Base-by-base conservation (phyloP, 106 monocot genomes). In the Acanthochlamys bracteata region DNA sequence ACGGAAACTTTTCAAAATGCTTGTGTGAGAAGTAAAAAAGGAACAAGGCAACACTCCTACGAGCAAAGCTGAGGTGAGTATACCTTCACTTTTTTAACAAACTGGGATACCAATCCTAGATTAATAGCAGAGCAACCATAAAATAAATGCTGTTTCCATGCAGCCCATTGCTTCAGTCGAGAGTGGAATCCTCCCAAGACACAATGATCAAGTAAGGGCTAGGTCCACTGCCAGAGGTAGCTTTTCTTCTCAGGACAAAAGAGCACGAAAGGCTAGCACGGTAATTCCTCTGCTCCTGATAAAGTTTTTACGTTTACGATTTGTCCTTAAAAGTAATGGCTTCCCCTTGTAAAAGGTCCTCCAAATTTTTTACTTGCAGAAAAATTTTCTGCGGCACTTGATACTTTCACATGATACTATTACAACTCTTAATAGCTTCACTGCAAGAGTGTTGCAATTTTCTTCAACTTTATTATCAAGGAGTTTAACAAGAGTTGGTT, bases 101-200 rank as follows among this genome's bases (percentile, higher is more conserved):
- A 49, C 49, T 49, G 10, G 2, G 49, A 49, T 3, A 33, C 6
- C 33, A 3, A 33, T 33, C 33, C 1, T 33, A 33, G 33, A 33
- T 3, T 33, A 1, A 33, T 33, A 33, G 33, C 33, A 33, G 33
- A 33, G 4, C 6, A 33, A 33, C 6, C 33, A 33, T 33, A 33
- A 33, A 6, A 17, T 49, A 9, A 49, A 49, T 4, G 2, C 6
- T 17, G 2, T 23, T 46, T n/a, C 62, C 26, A 10, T 66, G 41
- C 75, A 90, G 90, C 87, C 87, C 7, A 76, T 86, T 55, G 70
- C 87, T 62, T 91, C 96, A 40, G 27, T 96, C n/a, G 90, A 96
- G 87, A 96, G 96, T 66, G 93, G 83, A 67, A 76, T 91, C 20
- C 54, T 63, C 24, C 73, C 78, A 58, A 70, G 70, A 27, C 79